phyloP scores from a whole-genome alignment of 1,139 yeast species.

The Eremothecium sinecaudum region DNA sequence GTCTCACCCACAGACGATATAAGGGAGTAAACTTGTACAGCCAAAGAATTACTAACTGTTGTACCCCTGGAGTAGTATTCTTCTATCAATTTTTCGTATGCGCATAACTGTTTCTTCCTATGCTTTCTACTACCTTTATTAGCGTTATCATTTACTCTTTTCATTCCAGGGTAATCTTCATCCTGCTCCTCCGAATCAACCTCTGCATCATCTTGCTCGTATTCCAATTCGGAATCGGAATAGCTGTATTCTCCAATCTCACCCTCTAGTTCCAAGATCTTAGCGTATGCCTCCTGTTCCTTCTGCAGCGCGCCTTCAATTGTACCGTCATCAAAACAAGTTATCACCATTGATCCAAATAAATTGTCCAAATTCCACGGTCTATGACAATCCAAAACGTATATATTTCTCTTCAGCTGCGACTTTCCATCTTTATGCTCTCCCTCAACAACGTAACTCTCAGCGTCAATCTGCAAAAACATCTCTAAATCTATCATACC shows the following conservation, averaged over 20 bases:
- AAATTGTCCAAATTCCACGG: conserved; percentile 95
- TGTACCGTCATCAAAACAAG: conserved; percentile 82
- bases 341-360: conserved; percentile 72
- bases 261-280: conserved; percentile 36
- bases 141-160: conserved; percentile 29
- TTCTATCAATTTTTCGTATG: conserved; percentile 51
- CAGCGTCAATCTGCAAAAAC: conserved; percentile 51
- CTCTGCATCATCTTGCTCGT: conserved; percentile 25
- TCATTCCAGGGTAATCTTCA: conserved; percentile 14
- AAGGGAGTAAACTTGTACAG: conserved; percentile 73
- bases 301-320: conserved; percentile 46
- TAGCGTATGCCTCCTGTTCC: conserved; percentile 49
- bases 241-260: conserved; percentile 24
- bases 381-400: conserved; percentile 81
- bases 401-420: conserved; percentile 45
- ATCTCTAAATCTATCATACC: conserved; percentile 81
- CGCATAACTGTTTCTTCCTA: conserved; percentile 32
- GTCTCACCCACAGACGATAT: conserved; percentile 75
- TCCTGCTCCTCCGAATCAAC: conserved; percentile 35
- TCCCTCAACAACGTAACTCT: conserved; percentile 16
- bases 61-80: conserved; percentile 77
- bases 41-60: conserved; percentile 61
- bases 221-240: conserved; percentile 27
- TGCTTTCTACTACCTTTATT: conserved; percentile 25
- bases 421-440: conserved; percentile 11